A percentile compares a stretch with the other conserved stretches of the same genome.
These are phyloP conservation scores for Cladosporium austrohemisphaericum DNA, from an alignment of 2,329 filamentous ascomycete species.

Conservation along the genomic window DNA sequence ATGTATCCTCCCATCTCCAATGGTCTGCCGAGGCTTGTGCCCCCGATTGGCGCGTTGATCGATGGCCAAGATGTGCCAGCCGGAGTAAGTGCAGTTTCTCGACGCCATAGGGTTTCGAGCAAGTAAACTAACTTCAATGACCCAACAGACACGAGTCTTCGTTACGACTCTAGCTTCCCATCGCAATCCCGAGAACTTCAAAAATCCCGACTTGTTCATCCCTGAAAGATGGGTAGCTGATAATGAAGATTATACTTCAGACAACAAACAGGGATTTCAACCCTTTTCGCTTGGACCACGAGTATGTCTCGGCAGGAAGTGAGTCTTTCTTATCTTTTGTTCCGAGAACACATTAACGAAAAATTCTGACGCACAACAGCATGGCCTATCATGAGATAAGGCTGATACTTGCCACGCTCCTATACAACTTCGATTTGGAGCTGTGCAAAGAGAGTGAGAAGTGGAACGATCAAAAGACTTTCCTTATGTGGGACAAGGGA, in stretches of 20 bases:
- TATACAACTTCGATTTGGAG: slow-evolving; percentile 37
- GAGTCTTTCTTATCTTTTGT: slow-evolving; percentile 20
- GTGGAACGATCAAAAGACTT: background rate
- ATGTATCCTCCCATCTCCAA: slow-evolving; percentile 36
- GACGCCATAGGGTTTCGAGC: too few species aligned
- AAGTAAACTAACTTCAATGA: background rate
- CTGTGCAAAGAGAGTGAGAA: background rate
- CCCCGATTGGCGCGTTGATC: slow-evolving; percentile 25
- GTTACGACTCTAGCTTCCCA: slow-evolving; percentile 24
- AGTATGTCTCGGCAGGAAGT: slow-evolving; percentile 35
- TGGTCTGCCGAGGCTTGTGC: slow-evolving; percentile 31
- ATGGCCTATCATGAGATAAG: slow-evolving; percentile 36
- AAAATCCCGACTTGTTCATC: slow-evolving; percentile 26
- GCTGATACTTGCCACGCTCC: slow-evolving; percentile 35
- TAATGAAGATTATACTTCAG: slow-evolving; percentile 16
- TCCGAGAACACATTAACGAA: slow-evolving; percentile 23
- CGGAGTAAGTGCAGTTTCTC: slow-evolving; percentile 2
- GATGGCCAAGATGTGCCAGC: slow-evolving; percentile 27
- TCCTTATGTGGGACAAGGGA: slow-evolving; percentile 1
- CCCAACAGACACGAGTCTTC: slow-evolving; percentile 4
- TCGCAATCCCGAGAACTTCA: slow-evolving; percentile 29
- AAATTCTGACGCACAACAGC: background rate
- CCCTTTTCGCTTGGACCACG: slow-evolving; percentile 36
- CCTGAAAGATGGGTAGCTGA: slow-evolving; percentile 41
- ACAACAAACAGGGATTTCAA: slow-evolving; percentile 28